Conservation (phyloP, 179 eudicot species). For the Vitellaria paradoxa region DNA sequence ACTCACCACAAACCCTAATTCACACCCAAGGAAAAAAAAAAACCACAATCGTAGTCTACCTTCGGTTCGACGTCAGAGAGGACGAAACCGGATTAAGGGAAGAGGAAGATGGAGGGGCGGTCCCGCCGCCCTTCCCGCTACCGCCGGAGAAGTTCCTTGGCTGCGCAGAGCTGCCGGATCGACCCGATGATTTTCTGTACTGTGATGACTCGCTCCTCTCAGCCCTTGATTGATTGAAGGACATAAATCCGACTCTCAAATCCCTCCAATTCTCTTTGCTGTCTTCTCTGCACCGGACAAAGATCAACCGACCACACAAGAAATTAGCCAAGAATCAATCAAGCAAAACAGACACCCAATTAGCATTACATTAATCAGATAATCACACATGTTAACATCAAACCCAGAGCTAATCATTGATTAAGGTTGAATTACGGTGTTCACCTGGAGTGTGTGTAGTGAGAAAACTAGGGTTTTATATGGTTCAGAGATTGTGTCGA, state of each 20-base stretch:
- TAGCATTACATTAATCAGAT: neutral
- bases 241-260: conserved; percentile 63
- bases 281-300: conserved; percentile 13
- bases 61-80: conserved; percentile 23
- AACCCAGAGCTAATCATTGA: neutral
- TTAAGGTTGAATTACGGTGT: neutral
- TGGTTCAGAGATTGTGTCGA: conserved; percentile 11
- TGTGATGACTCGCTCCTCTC: conserved; percentile 61
- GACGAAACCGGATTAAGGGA: conserved; percentile 8
- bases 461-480: conserved; percentile 25
- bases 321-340: conserved; percentile 5
- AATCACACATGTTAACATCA: neutral
- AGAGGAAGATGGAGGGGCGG: conserved; percentile 40
- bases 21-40: neutral
- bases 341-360: neutral
- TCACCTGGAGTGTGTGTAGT: conserved; percentile 11
- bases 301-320: conserved; percentile 35
- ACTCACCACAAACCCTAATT: conserved; percentile 27
- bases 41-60: conserved; percentile 24
- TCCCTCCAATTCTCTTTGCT: conserved; percentile 11
- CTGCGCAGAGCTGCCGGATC: conserved; percentile 47
- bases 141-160: conserved; percentile 45
- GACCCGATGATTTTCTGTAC: conserved; percentile 54
- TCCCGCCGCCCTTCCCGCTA: conserved; percentile 50
- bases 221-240: conserved; percentile 78